Conservation (phyloP, 1,284 basidiomycete genomes). For the Papiliotrema fonsecae region DNA sequence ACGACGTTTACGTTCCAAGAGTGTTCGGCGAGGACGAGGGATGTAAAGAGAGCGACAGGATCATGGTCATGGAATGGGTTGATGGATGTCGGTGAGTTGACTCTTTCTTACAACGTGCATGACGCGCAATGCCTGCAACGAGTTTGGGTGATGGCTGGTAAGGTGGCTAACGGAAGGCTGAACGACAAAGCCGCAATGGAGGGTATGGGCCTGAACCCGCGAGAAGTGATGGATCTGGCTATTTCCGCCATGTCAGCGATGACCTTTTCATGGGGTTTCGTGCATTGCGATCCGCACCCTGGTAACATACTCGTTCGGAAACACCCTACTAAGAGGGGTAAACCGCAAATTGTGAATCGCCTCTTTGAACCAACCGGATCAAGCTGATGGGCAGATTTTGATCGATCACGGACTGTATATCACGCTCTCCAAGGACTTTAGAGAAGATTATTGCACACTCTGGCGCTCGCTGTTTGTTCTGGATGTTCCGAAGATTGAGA, state of each 20-base stretch:
- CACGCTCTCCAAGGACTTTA: constrained; percentile 59
- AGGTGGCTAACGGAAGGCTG: constrained; percentile 49
- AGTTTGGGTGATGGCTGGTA: not conserved
- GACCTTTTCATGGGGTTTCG: constrained; percentile 85
- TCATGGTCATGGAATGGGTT: constrained; percentile 80
- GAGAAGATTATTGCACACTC: constrained; percentile 66
- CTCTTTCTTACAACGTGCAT: too few species aligned
- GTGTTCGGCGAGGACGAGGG: constrained; percentile 66
- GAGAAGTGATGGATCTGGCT: constrained; percentile 51
- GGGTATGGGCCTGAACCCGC: constrained; percentile 48
- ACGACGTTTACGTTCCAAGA: constrained; percentile 70
- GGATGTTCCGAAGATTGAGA: constrained; percentile 61
- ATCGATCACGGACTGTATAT: constrained; percentile 88
- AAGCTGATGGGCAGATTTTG: constrained; percentile 47
- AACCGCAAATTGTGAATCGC: constrained; percentile 65
- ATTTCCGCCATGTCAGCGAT: constrained; percentile 69
- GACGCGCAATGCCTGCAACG: too few species aligned
- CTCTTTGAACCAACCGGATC: not conserved
- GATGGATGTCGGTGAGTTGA: constrained; percentile 55
- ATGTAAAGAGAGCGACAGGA: constrained; percentile 56
- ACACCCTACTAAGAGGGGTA: constrained; percentile 56
- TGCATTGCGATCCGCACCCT: constrained; percentile 61
- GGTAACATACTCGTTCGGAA: constrained; percentile 80
- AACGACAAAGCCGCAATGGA: constrained; percentile 58
- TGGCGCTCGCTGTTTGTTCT: constrained; percentile 73